Percentiles rank a stretch among this genome's conserved stretches.
These are phyloP conservation scores for Trametes maxima DNA, from an alignment of 768 basidiomycete genomes.

Conservation along the genomic window DNA sequence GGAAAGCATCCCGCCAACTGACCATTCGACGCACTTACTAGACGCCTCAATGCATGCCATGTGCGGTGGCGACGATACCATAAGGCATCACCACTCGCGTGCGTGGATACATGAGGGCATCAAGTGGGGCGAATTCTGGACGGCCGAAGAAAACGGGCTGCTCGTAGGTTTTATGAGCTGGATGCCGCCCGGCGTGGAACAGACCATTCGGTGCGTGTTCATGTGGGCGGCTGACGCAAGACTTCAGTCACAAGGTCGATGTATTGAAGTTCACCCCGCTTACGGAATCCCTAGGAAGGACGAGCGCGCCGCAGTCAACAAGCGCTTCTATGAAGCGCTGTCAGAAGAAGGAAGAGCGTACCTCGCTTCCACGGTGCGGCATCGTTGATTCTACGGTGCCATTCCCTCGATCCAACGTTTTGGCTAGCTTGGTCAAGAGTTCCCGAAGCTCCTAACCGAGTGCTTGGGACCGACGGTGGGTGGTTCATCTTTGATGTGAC, in stretches of 20 bases:
- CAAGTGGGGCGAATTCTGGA: conserved; percentile 11
- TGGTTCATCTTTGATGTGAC: no score
- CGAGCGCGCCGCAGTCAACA: background rate
- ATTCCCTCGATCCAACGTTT: no score
- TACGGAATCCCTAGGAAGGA: background rate
- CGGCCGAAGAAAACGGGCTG: background rate
- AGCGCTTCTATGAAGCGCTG: background rate
- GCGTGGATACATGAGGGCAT: conserved; percentile 2
- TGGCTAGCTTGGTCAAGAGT: background rate
- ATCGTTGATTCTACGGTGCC: background rate
- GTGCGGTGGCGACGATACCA: background rate
- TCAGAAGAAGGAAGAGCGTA: conserved; percentile 2
- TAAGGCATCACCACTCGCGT: background rate
- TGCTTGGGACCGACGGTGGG: background rate
- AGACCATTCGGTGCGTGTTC: background rate
- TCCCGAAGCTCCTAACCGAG: background rate
- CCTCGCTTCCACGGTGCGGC: background rate
- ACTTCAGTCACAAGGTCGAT: background rate
- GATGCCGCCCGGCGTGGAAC: conserved; percentile 1
- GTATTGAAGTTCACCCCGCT: no score
- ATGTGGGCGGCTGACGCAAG: no score
- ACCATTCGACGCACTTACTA: background rate
- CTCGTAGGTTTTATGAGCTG: conserved; percentile 12
- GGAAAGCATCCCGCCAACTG: background rate
- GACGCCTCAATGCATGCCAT: background rate